phyloP scores from a whole-genome alignment of 2,329 filamentous ascomycete species.

The Graphilbum ipis-grandicollis region DNA sequence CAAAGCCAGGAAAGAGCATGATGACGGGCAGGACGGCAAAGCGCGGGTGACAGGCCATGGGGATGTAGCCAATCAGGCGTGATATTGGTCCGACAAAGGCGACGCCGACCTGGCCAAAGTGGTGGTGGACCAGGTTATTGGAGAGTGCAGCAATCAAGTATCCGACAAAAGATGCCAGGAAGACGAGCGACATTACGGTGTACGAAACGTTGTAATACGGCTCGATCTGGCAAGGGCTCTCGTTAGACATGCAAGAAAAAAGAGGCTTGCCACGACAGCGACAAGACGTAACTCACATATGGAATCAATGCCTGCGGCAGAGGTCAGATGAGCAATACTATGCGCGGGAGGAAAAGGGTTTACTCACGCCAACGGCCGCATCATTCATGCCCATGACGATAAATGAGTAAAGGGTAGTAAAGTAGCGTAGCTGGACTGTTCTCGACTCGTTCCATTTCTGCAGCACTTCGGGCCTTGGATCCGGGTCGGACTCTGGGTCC shows the following conservation, averaged over 20 bases:
- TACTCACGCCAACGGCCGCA: slow-evolving; percentile 41
- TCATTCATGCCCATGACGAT: slow-evolving; percentile 54
- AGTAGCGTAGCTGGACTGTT: slow-evolving; percentile 39
- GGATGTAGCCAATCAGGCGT: slow-evolving; percentile 47
- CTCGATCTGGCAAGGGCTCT: slow-evolving; percentile 30
- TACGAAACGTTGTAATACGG: slow-evolving; percentile 44
- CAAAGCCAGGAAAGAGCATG: slow-evolving; percentile 50
- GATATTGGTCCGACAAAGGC: slow-evolving; percentile 45
- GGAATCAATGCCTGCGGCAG: slow-evolving; percentile 32
- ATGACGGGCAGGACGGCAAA: slow-evolving; percentile 49
- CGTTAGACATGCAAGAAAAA: neutral
- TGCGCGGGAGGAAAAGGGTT: neutral
- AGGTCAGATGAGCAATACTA: too few species aligned
- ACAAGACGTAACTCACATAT: slow-evolving; percentile 20
- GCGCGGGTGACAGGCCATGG: slow-evolving; percentile 49
- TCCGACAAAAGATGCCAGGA: slow-evolving; percentile 47
- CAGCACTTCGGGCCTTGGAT: slow-evolving; percentile 6
- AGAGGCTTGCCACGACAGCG: neutral
- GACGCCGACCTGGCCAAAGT: slow-evolving; percentile 52
- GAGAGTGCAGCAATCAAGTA: slow-evolving; percentile 45
- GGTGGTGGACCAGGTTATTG: slow-evolving; percentile 48
- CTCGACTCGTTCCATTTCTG: slow-evolving; percentile 48
- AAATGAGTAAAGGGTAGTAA: slow-evolving; percentile 43
- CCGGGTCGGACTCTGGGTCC: neutral
- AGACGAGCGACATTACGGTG: slow-evolving; percentile 46